A percentile compares a stretch with the other conserved stretches of the same genome.
Evolutionary conservation across 257 asterid genomes (phyloP).

Genomic region (Przewalskia tangutica): DNA sequence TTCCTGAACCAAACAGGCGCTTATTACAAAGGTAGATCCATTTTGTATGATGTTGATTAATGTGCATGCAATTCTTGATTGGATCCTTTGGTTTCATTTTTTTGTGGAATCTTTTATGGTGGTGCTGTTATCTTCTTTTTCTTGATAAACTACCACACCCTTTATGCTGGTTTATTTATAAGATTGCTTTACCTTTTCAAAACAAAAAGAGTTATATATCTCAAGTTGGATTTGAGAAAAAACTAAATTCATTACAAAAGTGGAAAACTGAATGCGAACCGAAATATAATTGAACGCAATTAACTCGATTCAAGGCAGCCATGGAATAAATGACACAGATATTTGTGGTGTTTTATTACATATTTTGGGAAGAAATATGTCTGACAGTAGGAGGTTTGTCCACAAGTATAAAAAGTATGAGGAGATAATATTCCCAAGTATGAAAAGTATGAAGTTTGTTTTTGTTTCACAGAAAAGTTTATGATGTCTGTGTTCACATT

Average conservation of each 20-base stretch:
- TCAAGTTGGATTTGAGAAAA: background rate
- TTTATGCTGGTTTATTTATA: background rate
- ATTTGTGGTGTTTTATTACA: background rate
- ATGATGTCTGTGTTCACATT: background rate
- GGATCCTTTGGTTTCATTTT: background rate
- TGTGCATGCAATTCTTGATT: background rate
- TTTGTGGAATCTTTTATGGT: background rate
- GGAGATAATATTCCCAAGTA: background rate
- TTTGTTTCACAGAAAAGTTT: background rate
- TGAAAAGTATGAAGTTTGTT: background rate
- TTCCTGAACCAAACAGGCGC: constrained; percentile 90
- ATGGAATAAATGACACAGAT: background rate
- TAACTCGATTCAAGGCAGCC: background rate
- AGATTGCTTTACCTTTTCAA: background rate
- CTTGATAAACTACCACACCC: background rate
- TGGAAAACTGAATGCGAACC: background rate
- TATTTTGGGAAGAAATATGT: background rate
- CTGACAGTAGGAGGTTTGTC: background rate
- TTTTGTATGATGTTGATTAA: background rate
- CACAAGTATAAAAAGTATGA: background rate
- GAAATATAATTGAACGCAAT: background rate
- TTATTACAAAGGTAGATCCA: constrained; percentile 71
- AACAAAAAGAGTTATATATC: background rate
- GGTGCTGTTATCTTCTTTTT: background rate
- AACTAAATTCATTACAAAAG: background rate